These are phyloP conservation scores for Chlorella sorokiniana DNA, from an alignment of 139 green algal species.

Conservation along the genomic window DNA sequence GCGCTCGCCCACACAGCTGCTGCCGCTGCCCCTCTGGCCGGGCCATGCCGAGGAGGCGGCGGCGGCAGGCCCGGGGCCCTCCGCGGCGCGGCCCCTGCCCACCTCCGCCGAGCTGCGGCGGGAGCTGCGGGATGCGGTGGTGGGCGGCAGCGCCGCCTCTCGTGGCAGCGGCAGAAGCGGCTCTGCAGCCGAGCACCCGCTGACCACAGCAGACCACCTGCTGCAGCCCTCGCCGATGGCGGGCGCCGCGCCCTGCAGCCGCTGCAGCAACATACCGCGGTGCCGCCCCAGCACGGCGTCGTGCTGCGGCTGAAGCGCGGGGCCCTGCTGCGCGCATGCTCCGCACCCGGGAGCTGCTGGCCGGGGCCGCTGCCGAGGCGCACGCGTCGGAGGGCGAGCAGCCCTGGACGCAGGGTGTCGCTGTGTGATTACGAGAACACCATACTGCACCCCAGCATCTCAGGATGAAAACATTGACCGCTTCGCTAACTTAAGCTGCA, in stretches of 20 bases:
- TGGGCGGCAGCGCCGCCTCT: background rate
- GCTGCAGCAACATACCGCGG: background rate
- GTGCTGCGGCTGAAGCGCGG: background rate
- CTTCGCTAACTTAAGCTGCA: no score
- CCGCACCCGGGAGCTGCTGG: background rate
- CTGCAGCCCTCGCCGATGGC: slow-evolving; percentile 17
- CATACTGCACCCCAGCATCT: no score
- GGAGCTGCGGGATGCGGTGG: slow-evolving; percentile 3
- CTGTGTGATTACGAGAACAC: no score
- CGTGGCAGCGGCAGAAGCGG: no score
- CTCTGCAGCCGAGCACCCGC: background rate
- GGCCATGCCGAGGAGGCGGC: background rate
- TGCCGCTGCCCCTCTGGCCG: slow-evolving; percentile 21
- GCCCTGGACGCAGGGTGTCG: no score
- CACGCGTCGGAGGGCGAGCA: no score
- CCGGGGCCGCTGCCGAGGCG: no score
- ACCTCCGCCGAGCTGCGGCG: slow-evolving; percentile 22
- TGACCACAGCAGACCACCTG: no score
- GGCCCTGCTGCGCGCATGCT: slow-evolving; percentile 2
- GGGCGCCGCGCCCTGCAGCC: background rate
- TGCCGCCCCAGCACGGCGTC: background rate
- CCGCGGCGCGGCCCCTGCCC: background rate
- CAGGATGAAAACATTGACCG: no score
- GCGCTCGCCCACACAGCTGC: background rate
- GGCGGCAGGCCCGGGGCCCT: background rate